Evolutionary conservation across 2,329 filamentous ascomycete genomes (phyloP), one percentile per base, ranked within the genome.

Genomic region (Phaeomoniella chlamydospora): DNA sequence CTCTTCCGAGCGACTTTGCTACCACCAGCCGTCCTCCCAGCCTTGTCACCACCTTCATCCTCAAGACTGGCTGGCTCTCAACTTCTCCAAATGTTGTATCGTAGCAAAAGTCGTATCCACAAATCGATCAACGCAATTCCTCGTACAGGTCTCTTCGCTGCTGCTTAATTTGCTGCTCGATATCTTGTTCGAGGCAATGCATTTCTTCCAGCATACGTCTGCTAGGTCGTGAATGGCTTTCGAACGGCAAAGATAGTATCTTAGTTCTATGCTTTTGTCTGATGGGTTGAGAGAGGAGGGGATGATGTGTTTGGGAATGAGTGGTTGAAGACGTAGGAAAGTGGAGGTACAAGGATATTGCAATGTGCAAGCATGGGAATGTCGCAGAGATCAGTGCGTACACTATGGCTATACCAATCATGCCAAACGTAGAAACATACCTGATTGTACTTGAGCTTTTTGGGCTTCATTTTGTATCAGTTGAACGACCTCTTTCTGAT

Each of bases 201-300:
- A 98, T 65, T 94, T 96, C 55, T 78, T 85, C 77, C 87, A 98
- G 72, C 90, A 98, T 41, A 81, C 73, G 50, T 90, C 80, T 31
- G 74, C 75, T 22, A 80, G 62, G 45, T 62, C 61, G 58, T 80
- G 77, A 40, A 80, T 72, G n/a, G 68, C 76, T 75, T 31, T 26
- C n/a, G 11, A 31, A n/a, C 26, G n/a, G 16, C 10, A 31, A 36
- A 31, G 5, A 15, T 17, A 29, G 31, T 30, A 34, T 53, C 58
- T 51, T 74, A 69, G 10, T 69, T 67, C 53, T 67, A 70, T 74
- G 15, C 18, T 26, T 16, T 34, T n/a, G 17, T 32, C 15, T 13
- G 29, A n/a, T n/a, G n/a, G n/a, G n/a, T n/a, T n/a, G n/a, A n/a
- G n/a, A n/a, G n/a, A n/a, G n/a, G n/a, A n/a, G n/a, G n/a, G n/a